phyloP scores from a whole-genome alignment of 768 basidiomycete genomes.

The Agaricus bisporus region DNA sequence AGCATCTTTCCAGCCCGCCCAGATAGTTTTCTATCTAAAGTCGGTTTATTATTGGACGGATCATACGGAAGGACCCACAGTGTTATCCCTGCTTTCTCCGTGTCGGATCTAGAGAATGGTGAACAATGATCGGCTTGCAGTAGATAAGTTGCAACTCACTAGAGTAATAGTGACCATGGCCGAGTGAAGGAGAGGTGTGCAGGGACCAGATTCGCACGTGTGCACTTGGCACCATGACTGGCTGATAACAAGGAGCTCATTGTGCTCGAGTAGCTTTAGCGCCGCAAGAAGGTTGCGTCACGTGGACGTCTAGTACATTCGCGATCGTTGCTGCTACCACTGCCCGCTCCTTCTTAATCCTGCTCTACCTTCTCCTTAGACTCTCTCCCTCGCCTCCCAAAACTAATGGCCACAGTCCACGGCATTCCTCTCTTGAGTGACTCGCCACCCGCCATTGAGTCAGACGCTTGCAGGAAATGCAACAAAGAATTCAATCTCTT shows the following conservation, averaged over 20 bases:
- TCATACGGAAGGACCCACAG: slow-evolving; percentile 28
- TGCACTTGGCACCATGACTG: too few species aligned
- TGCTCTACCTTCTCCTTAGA: not conserved
- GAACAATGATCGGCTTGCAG: slow-evolving; percentile 17
- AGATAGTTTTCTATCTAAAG: slow-evolving; percentile 33
- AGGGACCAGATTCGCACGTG: too few species aligned
- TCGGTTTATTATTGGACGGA: not conserved
- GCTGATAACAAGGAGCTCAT: too few species aligned
- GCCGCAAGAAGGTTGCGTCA: too few species aligned
- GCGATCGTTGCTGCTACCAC: too few species aligned
- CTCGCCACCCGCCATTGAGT: slow-evolving; percentile 37
- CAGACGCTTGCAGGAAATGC: slow-evolving; percentile 58
- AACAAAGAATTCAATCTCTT: slow-evolving; percentile 67
- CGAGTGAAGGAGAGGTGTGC: not conserved
- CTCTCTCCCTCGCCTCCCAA: not conserved
- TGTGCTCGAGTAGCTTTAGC: too few species aligned
- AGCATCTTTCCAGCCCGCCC: slow-evolving; percentile 78
- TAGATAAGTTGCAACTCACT: slow-evolving; percentile 13
- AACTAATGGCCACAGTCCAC: slow-evolving; percentile 16
- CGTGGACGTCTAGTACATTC: slow-evolving; percentile 10
- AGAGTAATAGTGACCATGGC: slow-evolving; percentile 19
- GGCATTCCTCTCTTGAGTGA: slow-evolving; percentile 73
- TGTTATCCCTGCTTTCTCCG: slow-evolving; percentile 67
- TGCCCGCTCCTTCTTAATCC: not conserved
- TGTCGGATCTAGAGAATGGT: slow-evolving; percentile 50